phyloP scores from a whole-genome alignment of 2,329 filamentous ascomycete genomes.

The Talaromyces verruculosus region DNA sequence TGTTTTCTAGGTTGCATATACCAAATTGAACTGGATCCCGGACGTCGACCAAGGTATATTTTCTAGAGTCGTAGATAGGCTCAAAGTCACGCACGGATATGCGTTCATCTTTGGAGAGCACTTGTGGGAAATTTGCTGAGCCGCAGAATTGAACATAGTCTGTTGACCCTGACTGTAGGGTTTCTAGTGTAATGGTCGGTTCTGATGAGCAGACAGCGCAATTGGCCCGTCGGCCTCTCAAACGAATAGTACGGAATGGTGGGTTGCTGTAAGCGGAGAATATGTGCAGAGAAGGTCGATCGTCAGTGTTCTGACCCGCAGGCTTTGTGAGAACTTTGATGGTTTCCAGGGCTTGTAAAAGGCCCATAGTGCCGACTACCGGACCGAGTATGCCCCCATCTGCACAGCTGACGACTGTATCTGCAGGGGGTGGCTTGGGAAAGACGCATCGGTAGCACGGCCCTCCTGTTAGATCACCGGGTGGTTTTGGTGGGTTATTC shows the following conservation, averaged over 20 bases:
- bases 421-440: slow-evolving; percentile 78
- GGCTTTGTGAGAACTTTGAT: slow-evolving; percentile 71
- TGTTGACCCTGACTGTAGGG: slow-evolving; percentile 63
- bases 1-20: slow-evolving; percentile 72
- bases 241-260: slow-evolving; percentile 70
- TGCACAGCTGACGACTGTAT: slow-evolving; percentile 79
- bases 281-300: slow-evolving; percentile 36
- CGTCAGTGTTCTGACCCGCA: slow-evolving; percentile 25
- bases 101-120: slow-evolving; percentile 65
- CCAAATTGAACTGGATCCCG: slow-evolving; percentile 81
- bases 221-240: slow-evolving; percentile 66
- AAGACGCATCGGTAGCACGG: slow-evolving; percentile 96
- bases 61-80: slow-evolving; percentile 21
- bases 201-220: slow-evolving; percentile 75
- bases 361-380: slow-evolving; percentile 89
- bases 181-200: slow-evolving; percentile 62
- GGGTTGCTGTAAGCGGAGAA: slow-evolving; percentile 47
- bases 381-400: slow-evolving; percentile 92
- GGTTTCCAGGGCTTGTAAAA: slow-evolving; percentile 84
- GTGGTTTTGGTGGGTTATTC: slow-evolving; percentile 70
- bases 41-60: slow-evolving; percentile 67
- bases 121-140: slow-evolving; percentile 52
- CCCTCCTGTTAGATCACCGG: slow-evolving; percentile 61
- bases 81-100: slow-evolving; percentile 65
- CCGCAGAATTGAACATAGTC: slow-evolving; percentile 91